Base-by-base conservation (phyloP, 768 basidiomycete species). In the Lactifluus pinguis region DNA sequence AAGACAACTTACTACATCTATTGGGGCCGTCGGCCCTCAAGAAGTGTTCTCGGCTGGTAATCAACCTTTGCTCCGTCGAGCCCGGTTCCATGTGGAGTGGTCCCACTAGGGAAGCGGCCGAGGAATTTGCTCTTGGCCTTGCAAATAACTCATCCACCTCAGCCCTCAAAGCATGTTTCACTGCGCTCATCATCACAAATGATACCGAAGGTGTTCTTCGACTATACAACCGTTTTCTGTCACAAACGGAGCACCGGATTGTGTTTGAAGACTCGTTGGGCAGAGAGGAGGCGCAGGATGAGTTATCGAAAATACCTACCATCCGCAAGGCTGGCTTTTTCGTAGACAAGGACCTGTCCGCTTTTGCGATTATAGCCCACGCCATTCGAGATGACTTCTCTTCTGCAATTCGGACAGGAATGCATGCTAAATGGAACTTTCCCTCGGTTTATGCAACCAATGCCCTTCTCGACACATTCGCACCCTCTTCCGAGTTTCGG, bases 371-470 rank as follows among this genome's bases (percentile, higher is more conserved):
- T n/a, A 74, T 81, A 21, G 89, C 89, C 15, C 73, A 83, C 69
- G 84, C 85, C 4, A 78, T 83, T 68, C 71, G 75, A 34, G 73
- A 81, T 66, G 75, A 78, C n/a, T 88, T 90, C 65, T 66, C 72
- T n/a, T 76, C 70, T 36, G 85, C 87, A 3, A 67, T 89, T 50
- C 70, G 72, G 47, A 68, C 70, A 5, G 82, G 73, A 60, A 64
- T 82, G 8, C 66, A 72, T 19, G 75, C 74, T 1, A 72, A 71
- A 17, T 69, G 75, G 49, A 76, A 72, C 1, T 64, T 83, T 39
- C 66, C 73, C 45, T 15, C 50, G 17, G 64, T 64, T 25, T 69
- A 66, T 45, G 71, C 72, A 19, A 72, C 76, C 10, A 67, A 74
- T 14, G 66, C 70, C 4, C 78, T 84, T 60, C 69, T 83, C 4